Conservation (phyloP, 2,329 filamentous ascomycete species). For the Beauveria caledonica region DNA sequence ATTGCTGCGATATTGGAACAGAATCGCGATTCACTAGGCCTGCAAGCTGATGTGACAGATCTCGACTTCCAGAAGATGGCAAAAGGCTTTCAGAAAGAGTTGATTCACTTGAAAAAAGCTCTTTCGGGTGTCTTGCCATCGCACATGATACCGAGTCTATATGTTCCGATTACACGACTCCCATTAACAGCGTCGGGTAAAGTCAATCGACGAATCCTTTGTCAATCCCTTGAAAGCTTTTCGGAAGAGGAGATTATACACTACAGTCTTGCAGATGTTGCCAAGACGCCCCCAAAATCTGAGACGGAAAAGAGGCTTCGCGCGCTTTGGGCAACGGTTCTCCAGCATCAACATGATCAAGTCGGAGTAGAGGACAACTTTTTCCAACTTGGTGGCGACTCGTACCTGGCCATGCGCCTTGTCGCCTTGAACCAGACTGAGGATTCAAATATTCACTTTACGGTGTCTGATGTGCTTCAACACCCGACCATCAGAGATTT, state of each 20-base stretch:
- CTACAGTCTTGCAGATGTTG: not conserved
- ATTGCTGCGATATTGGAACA: not conserved
- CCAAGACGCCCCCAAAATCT: not conserved
- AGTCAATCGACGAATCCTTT: constrained; percentile 10
- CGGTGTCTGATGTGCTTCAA: not conserved
- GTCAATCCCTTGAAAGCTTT: not conserved
- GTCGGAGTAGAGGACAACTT: constrained; percentile 2
- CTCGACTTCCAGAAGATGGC: not conserved
- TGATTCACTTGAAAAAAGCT: not conserved
- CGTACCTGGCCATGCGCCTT: constrained; percentile 8
- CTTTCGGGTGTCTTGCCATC: constrained; percentile 8
- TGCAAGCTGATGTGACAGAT: not conserved
- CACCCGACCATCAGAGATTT: constrained; percentile 7
- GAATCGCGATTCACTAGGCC: not conserved
- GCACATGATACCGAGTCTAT: constrained; percentile 15
- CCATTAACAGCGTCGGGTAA: constrained; percentile 13
- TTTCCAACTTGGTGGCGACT: not conserved
- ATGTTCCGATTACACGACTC: constrained; percentile 10
- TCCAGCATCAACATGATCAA: constrained; percentile 3
- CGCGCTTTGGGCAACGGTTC: constrained; percentile 2
- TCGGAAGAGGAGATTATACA: not conserved
- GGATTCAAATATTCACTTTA: not conserved
- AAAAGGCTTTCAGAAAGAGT: not conserved
- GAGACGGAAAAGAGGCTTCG: constrained; percentile 6
- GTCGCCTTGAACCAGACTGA: not conserved